Base-by-base conservation (phyloP, 768 basidiomycete genomes). In the Erythrobasidium yunnanense region DNA sequence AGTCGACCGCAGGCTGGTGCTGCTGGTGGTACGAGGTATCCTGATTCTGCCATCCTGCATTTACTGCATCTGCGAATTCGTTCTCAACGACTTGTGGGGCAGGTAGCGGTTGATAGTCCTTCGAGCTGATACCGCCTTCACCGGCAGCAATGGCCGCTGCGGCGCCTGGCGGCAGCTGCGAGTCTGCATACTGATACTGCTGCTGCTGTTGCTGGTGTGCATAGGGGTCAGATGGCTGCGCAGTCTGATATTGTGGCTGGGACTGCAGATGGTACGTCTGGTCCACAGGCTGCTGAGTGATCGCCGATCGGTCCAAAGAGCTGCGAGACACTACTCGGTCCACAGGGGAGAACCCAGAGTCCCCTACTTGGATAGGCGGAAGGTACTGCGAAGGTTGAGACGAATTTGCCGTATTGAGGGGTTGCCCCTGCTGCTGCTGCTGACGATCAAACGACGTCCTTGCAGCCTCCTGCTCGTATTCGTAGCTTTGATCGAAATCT, bases 381-480 rank as follows among this genome's bases (percentile, higher is more conserved):
- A n/a, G 38, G 38, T 42, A 42, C 11, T n/a, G 11, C 38, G 38
- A 35, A 20, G 2, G 56, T 8, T 15, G 35, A 34, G 20, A 22
- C 20, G 22, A 18, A 18, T 35, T 42, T 47, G 25, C 20, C 7
- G 45, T 45, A 33, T 38, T 51, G 47, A 29, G 22, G 46, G 47
- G 34, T 17, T 35, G 30, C 13, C 54, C 27, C 7, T 63, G 8
- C 47, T 29, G 30, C 13, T 51, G 45, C 27, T 29, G 22, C 38
- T 27, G 32, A 4, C 15, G 7, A 5, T 63, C 60, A 23, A 50
- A 20, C n/a, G 57, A 62, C 3, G 18, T 2, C 2, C 47, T 20
- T 49, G 32, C 30, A 6, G 60, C 60, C n/a, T 63, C 60, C 46
- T 63, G 60, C 23, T 63, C 60, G 23, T 50, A 63, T 32, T 63